These are phyloP conservation scores for Phytophthora citrophthora DNA, from an alignment of 352 stramenopile genomes.

Conservation along the genomic window DNA sequence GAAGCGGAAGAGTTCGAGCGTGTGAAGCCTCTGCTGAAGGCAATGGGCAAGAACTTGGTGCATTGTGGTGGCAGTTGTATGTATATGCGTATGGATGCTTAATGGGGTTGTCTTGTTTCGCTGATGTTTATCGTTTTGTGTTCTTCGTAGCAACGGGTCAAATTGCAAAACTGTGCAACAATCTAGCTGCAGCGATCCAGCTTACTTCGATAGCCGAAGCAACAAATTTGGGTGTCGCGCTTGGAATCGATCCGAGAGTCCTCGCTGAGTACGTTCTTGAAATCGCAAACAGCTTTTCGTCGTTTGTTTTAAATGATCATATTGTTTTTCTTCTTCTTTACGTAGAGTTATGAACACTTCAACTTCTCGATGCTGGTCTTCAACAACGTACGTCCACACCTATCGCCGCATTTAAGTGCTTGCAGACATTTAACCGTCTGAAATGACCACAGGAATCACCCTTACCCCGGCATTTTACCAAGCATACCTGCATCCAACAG, in stretches of 20 bases:
- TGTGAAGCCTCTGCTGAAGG: constrained; percentile 83
- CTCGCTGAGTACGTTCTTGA: constrained; percentile 50
- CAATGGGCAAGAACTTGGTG: constrained; percentile 96
- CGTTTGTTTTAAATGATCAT: too few species aligned
- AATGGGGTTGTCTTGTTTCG: neutral
- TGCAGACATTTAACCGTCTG: neutral
- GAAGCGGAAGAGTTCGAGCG: constrained; percentile 62
- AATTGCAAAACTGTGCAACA: constrained; percentile 98
- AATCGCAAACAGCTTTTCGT: neutral
- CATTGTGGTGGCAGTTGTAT: constrained; percentile 92
- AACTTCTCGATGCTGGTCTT: constrained; percentile 95
- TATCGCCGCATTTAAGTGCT: neutral
- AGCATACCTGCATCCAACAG: constrained; percentile 78
- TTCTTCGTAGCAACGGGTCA: constrained; percentile 63
- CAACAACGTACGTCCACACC: constrained; percentile 72
- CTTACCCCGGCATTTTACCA: constrained; percentile 90
- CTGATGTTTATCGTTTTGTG: neutral
- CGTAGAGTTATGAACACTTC: constrained; percentile 96
- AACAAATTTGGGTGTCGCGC: constrained; percentile 93
- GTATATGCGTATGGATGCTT: constrained; percentile 16
- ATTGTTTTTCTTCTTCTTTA: too few species aligned
- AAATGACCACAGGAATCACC: constrained; percentile 69
- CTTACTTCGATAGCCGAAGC: constrained; percentile 95
- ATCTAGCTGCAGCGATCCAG: constrained; percentile 94
- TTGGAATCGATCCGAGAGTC: constrained; percentile 93